Conservation (phyloP, 1,139 yeast genomes). For the Yamadazyma aaseri region DNA sequence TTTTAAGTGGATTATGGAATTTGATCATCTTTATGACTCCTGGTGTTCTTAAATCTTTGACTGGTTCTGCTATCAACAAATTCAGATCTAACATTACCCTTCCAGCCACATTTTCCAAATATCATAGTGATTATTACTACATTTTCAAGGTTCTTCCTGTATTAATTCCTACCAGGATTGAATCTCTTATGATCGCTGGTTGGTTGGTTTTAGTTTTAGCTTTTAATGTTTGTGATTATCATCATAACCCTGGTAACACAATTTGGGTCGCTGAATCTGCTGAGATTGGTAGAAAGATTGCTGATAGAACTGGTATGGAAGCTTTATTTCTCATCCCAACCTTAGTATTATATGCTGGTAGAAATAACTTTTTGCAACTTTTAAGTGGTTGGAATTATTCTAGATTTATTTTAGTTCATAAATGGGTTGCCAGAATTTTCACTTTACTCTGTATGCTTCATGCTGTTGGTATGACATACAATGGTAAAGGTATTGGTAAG, state of each 20-base stretch:
- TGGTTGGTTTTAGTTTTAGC: constrained; percentile 41
- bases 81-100: constrained; percentile 44
- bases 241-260: constrained; percentile 22
- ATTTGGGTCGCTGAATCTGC: constrained; percentile 37
- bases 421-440: constrained; percentile 57
- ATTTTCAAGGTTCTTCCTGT: constrained; percentile 19
- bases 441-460: constrained; percentile 48
- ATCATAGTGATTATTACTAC: constrained; percentile 37
- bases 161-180: constrained; percentile 63
- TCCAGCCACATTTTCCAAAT: constrained; percentile 46
- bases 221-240: constrained; percentile 41
- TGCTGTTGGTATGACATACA: constrained; percentile 46
- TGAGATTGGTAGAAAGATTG: constrained; percentile 55
- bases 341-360: constrained; percentile 56
- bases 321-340: constrained; percentile 50
- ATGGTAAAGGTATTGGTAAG: constrained; percentile 30
- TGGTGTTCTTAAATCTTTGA: constrained; percentile 26
- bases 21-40: constrained; percentile 36
- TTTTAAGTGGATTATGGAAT: constrained; percentile 44
- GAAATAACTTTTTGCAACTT: constrained; percentile 65
- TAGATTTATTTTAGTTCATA: constrained; percentile 62
- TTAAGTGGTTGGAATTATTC: constrained; percentile 65
- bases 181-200: constrained; percentile 44
- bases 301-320: constrained; percentile 59
- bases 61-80: constrained; percentile 32